phyloP scores from a whole-genome alignment of 495 filamentous ascomycete species.

The Neurospora cerealis region DNA sequence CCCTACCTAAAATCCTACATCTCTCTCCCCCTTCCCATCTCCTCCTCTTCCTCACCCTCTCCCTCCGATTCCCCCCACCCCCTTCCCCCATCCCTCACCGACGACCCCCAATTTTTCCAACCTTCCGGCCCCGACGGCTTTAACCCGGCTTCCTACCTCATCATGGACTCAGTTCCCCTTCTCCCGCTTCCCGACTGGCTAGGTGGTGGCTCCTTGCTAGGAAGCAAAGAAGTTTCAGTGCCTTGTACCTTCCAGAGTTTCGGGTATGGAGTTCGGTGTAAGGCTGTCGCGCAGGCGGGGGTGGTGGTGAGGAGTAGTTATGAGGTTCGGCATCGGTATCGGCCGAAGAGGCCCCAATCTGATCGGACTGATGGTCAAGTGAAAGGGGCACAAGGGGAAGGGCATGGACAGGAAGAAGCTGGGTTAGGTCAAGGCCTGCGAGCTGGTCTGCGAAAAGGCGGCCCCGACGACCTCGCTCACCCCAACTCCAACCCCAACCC shows the following conservation, averaged over 20 bases:
- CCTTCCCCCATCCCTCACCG: conserved; percentile 3
- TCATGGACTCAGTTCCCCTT: conserved; percentile 28
- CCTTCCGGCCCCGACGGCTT: conserved; percentile 3
- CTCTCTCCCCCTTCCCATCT: conserved; percentile 20
- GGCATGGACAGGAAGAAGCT: not conserved
- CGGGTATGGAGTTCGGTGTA: conserved; percentile 20
- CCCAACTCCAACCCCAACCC: no score
- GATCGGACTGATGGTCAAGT: no score
- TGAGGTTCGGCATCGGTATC: conserved; percentile 17
- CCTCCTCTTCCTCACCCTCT: conserved; percentile 19
- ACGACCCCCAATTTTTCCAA: conserved; percentile 27
- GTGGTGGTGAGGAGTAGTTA: conserved; percentile 27
- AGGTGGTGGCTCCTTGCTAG: conserved; percentile 16
- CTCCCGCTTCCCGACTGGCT: conserved; percentile 11
- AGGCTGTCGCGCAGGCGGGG: conserved; percentile 19
- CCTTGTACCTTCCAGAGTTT: conserved; percentile 26
- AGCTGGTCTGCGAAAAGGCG: not conserved
- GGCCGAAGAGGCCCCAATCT: not conserved
- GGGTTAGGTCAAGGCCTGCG: not conserved
- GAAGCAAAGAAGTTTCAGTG: conserved; percentile 19
- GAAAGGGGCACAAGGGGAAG: not conserved
- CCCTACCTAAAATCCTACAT: conserved; percentile 19
- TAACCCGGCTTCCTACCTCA: conserved; percentile 20
- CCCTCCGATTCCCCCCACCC: conserved; percentile 13
- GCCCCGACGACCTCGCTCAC: not conserved